Evolutionary conservation across 305 asterid genomes (phyloP).

Genomic region (Fraxinus baroniana): DNA sequence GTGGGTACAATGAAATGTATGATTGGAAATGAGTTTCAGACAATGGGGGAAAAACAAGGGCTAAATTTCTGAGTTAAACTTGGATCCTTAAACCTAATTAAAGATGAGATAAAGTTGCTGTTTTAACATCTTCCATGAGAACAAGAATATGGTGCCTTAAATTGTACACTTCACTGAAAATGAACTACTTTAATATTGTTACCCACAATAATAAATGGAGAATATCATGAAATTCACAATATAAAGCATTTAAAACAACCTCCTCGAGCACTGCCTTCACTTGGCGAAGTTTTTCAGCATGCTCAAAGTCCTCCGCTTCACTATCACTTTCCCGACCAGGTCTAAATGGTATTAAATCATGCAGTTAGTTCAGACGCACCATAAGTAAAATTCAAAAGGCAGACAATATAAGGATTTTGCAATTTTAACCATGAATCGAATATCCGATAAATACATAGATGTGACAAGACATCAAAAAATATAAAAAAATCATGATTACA

Average conservation of each 20-base stretch:
- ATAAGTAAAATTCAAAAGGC: slow-evolving; percentile 17
- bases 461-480: background rate
- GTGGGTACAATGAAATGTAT: background rate
- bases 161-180: background rate
- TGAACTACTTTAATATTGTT: background rate
- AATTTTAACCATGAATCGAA: background rate
- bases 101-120: background rate
- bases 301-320: slow-evolving; percentile 95
- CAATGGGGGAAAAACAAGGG: background rate
- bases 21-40: background rate
- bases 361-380: slow-evolving; percentile 24
- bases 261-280: slow-evolving; percentile 99
- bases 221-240: slow-evolving; percentile 1
- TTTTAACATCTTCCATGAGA: background rate
- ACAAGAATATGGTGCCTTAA: background rate
- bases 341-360: slow-evolving; percentile 42
- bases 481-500: background rate
- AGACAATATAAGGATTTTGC: background rate
- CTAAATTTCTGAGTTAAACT: background rate
- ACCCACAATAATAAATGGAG: slow-evolving; percentile 16
- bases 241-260: slow-evolving; percentile 45
- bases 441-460: slow-evolving; percentile 2
- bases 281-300: slow-evolving; percentile 99
- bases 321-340: slow-evolving; percentile 93
- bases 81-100: background rate